A percentile compares a stretch with the other conserved stretches of the same genome.
Evolutionary conservation across 1,284 basidiomycete species (phyloP).

Genomic region (Tilletia caries): DNA sequence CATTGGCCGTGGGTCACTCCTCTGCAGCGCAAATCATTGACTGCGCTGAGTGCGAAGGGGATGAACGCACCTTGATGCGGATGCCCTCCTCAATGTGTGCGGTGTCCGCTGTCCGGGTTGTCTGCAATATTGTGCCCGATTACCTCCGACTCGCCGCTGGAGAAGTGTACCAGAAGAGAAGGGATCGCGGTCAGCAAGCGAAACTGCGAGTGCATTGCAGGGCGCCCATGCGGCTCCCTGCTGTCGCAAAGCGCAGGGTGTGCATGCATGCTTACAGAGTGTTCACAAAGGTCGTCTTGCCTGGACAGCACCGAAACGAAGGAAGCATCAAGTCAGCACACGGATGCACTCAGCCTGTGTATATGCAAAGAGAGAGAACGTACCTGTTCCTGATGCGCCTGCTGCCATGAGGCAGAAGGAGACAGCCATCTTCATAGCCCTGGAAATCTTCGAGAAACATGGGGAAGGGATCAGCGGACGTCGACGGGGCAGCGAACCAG

Average conservation of each 20-base stretch:
- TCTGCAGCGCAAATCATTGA: neutral
- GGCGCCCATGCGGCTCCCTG: too few species aligned
- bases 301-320: conserved; percentile 11
- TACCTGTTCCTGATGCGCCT: conserved; percentile 50
- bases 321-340: neutral
- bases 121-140: conserved; percentile 73
- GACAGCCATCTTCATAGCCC: conserved; percentile 53
- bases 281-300: conserved; percentile 53
- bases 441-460: too few species aligned
- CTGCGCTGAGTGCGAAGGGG: too few species aligned
- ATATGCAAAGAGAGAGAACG: neutral
- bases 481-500: neutral
- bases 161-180: conserved; percentile 58
- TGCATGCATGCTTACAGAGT: conserved; percentile 34
- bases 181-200: conserved; percentile 57
- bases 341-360: neutral
- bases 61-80: conserved; percentile 79
- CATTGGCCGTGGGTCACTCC: neutral
- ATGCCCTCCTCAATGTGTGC: conserved; percentile 93
- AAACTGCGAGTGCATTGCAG: neutral
- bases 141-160: conserved; percentile 54
- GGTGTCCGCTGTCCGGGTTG: conserved; percentile 75
- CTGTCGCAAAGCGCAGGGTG: too few species aligned
- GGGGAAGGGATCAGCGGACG: too few species aligned
- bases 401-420: conserved; percentile 54